phyloP scores from a whole-genome alignment of 306 rosid species.

The Cucurbita maxima region DNA sequence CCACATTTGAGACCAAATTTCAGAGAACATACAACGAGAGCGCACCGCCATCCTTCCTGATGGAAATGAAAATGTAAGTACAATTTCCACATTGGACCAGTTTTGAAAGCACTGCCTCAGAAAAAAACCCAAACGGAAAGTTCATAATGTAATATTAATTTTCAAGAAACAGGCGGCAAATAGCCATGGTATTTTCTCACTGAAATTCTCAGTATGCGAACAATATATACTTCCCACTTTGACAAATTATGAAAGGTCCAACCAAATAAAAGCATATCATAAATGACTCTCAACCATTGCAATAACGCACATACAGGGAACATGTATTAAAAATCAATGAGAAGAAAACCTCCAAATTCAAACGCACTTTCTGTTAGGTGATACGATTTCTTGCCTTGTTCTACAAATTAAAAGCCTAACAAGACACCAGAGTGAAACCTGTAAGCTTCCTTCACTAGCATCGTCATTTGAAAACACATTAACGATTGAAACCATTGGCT shows the following conservation, averaged over 20 bases:
- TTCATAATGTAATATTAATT: background rate
- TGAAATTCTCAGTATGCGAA: background rate
- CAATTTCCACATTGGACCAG: background rate
- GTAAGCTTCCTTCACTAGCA: background rate
- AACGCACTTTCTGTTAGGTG: background rate
- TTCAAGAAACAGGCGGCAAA: background rate
- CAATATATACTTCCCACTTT: background rate
- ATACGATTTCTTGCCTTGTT: background rate
- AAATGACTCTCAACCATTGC: background rate
- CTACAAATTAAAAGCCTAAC: background rate
- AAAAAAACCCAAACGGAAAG: background rate
- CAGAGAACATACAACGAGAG: background rate
- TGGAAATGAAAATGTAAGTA: background rate
- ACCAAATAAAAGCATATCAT: background rate
- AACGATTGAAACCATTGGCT: background rate
- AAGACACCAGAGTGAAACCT: background rate
- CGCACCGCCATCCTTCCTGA: background rate
- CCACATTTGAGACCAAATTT: background rate
- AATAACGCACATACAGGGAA: background rate
- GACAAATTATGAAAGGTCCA: background rate
- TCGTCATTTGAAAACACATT: background rate
- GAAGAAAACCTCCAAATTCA: background rate
- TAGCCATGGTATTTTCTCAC: background rate
- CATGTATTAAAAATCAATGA: background rate
- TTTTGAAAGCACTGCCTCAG: background rate